These are phyloP conservation scores for Ochetophila trinervis DNA, from an alignment of 306 rosid species.

Conservation along the genomic window DNA sequence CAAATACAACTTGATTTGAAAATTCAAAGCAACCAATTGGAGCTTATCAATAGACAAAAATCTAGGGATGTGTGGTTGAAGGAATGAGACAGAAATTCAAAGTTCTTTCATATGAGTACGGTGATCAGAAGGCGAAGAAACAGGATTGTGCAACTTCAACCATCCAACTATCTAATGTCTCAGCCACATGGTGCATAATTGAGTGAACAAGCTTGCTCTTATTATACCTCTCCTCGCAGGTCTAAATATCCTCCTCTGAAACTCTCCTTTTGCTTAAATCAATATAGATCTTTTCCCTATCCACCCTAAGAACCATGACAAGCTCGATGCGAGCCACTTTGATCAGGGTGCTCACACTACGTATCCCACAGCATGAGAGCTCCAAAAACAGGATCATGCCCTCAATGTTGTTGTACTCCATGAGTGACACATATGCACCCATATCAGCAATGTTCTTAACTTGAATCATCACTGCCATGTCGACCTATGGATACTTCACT, in stretches of 20 bases:
- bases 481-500: conserved; percentile 53
- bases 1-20: too few relatives aligned
- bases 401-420: conserved; percentile 87
- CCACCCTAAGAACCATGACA: conserved; percentile 87
- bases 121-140: too few relatives aligned
- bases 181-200: conserved; percentile 95
- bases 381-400: conserved; percentile 90
- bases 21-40: too few relatives aligned
- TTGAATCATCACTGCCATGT: conserved; percentile 93
- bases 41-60: too few relatives aligned
- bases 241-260: conserved; percentile 76
- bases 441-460: conserved; percentile 92
- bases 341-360: conserved; percentile 79
- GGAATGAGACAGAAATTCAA: too few relatives aligned
- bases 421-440: conserved; percentile 88
- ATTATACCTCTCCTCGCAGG: conserved; percentile 92
- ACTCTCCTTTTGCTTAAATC: conserved; percentile 89
- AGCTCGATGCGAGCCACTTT: conserved; percentile 87
- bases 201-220: conserved; percentile 99
- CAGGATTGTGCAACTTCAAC: too few relatives aligned
- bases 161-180: too few relatives aligned
- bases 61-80: too few relatives aligned
- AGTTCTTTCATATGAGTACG: too few relatives aligned
- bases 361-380: conserved; percentile 92
- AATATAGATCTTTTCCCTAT: conserved; percentile 83